phyloP scores from a whole-genome alignment of 192 early-diverging fungal species.

The Piromyces sp. region DNA sequence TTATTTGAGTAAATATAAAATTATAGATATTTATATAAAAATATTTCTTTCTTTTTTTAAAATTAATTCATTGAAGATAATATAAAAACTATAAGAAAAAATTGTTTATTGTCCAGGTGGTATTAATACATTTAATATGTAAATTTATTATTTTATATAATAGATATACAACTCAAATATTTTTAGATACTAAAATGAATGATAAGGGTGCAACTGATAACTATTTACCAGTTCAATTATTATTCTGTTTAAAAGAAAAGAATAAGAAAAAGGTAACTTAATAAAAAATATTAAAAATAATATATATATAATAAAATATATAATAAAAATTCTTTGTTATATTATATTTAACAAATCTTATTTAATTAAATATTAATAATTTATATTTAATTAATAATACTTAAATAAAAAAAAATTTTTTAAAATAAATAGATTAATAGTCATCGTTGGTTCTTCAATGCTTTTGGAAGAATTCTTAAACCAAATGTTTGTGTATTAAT shows the following conservation, averaged over 20 bases:
- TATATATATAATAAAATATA: not conserved
- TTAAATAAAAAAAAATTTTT: too few species aligned
- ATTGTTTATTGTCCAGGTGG: too few species aligned
- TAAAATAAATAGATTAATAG: conserved; percentile 45
- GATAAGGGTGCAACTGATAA: conserved; percentile 41
- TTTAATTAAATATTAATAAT: too few species aligned
- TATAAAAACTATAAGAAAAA: too few species aligned
- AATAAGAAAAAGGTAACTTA: conserved; percentile 27
- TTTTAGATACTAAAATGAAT: conserved; percentile 27
- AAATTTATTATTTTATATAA: not conserved
- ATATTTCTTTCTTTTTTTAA: too few species aligned
- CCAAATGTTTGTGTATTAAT: conserved; percentile 43
- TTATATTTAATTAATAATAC: too few species aligned
- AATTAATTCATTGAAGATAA: too few species aligned
- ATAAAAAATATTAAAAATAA: not conserved
- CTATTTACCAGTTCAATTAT: conserved; percentile 46
- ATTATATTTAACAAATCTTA: too few species aligned
- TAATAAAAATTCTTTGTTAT: too few species aligned
- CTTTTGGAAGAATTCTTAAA: conserved; percentile 33
- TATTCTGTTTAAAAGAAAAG: conserved; percentile 65
- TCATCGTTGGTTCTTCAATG: conserved; percentile 45
- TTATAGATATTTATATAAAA: too few species aligned
- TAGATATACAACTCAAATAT: conserved; percentile 37
- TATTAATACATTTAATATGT: too few species aligned
- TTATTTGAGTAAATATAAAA: not conserved